Evolutionary conservation across 129 eudicot genomes (phyloP), one percentile per base, ranked within the genome.

Genomic region (Solidago caesia): DNA sequence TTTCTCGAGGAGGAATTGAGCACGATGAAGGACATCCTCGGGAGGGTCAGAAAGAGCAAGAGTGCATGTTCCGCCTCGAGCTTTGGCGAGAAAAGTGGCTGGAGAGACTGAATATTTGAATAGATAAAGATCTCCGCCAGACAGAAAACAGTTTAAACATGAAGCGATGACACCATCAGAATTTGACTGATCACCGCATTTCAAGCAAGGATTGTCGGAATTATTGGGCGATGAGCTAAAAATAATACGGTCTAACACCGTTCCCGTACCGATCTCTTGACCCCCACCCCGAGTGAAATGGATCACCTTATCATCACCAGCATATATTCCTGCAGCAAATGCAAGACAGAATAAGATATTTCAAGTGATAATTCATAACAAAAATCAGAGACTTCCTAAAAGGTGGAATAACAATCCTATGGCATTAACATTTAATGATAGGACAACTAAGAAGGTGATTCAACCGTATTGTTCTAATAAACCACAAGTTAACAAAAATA

Each of bases 21-120:
- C 96, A 33, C 97, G 97, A 67, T 87, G 80, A 59, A 95, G 60
- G 44, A 82, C 97, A 45, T 89, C 89, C 48, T 87, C 88, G 0
- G 96, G 75, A 10, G 97, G 92, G 68, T 95, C 99, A 12, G 94
- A 77, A 10, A 5, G 49, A 47, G 94, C 96, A 12, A 88, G 86
- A n/a, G 99, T 91, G 78, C 99, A 95, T 12, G 97, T 95, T 70
- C 97, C 99, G 14, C 99, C 97, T 61, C 97, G 96, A 64, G 89
- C 96, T 81, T 91, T 91, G 80, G 97, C 96, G 4, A 95, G 86
- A 67, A 95, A 95, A 62, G 80, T 12, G 46, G 80, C 82, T 8
- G 92, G 86, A 15, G 87, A 71, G 75, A 84, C 87, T 25, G 78
- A 78, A 41, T 95, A 95, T 76, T 75, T 75, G 74, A 95, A 95